phyloP scores from a whole-genome alignment of 2,329 filamentous ascomycete genomes.

The Graphilbum sp. region DNA sequence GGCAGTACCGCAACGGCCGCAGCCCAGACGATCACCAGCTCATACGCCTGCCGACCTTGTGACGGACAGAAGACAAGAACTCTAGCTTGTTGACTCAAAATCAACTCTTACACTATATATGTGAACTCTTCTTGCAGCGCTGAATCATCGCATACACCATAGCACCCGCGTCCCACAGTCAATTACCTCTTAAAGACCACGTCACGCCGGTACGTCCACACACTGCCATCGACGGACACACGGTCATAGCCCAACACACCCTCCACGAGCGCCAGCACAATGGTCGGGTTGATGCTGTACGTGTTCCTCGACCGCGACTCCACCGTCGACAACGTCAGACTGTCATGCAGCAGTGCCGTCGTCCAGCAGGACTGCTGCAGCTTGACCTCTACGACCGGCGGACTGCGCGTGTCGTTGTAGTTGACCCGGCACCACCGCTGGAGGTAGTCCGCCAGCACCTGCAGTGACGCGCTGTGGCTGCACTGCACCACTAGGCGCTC shows the following conservation, averaged over 20 bases:
- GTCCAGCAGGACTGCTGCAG: conserved; percentile 29
- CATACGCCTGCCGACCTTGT: background rate
- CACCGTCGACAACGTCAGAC: conserved; percentile 21
- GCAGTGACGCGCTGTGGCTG: conserved; percentile 29
- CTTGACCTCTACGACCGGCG: conserved; percentile 22
- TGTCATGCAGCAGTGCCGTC: conserved; percentile 26
- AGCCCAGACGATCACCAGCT: conserved; percentile 20
- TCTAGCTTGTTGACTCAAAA: too few species aligned
- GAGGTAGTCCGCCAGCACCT: conserved; percentile 28
- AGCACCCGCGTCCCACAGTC: too few species aligned
- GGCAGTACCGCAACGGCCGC: conserved; percentile 44
- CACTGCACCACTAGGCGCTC: conserved; percentile 24
- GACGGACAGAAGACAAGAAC: too few species aligned
- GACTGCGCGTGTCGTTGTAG: conserved; percentile 19
- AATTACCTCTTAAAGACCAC: conserved; percentile 5
- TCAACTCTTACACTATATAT: too few species aligned
- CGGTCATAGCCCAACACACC: conserved; percentile 27
- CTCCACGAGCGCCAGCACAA: conserved; percentile 29
- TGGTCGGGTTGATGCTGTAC: conserved; percentile 23
- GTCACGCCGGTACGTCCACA: conserved; percentile 8
- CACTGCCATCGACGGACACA: conserved; percentile 8
- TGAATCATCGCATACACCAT: too few species aligned
- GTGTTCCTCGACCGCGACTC: conserved; percentile 14
- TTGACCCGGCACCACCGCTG: conserved; percentile 30
- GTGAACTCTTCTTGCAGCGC: background rate